Evolutionary conservation across 768 basidiomycete species (phyloP), one percentile per base, ranked within the genome.

Genomic region (Austroboletus eburneus): DNA sequence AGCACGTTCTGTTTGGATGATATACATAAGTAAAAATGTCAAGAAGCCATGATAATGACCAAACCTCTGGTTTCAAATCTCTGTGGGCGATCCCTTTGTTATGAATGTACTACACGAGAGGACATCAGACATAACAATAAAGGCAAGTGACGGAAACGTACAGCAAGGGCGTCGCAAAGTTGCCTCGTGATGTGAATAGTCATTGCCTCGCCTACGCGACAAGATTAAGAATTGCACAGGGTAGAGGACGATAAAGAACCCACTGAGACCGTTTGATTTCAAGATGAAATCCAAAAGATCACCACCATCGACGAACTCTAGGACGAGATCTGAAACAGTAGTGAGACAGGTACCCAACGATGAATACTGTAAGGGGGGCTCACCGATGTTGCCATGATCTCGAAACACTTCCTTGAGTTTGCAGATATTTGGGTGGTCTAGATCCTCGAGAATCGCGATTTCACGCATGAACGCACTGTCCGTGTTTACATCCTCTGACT

Each of bases 31-130:
- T 3, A 57, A 35, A 43, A 22, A 35, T 34, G 21, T 1, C 38
- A 47, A 48, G 54, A 32, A 2, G 32, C 25, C 16, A 24, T 51
- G 16, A 33, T 32, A 10, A n/a, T 23, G 32, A 20, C 36, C 37
- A 42, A 22, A 82, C 83, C 71, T 89, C 87, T 1, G 95, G 94
- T 65, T 96, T 96, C 37, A 97, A 69, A 64, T 99, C 96, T 37
- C 96, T 86, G 67, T 98, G 95, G 0, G 91, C 79, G 37, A 99
- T 84, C 14, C 85, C 86, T 58, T 80, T 72, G 8, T 70, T 72
- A 50, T 89, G 88, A 41, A 88, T 80, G 55, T 87, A 89, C 74
- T 74, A 47, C 14, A 30, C 10, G 37, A 25, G 21, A 34, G 12
- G 3, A 27, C 20, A 17, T 65, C 17, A 57, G 49, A 9, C 2